Conservation (phyloP, 208 protist species). For the Naegleria lovaniensis region DNA sequence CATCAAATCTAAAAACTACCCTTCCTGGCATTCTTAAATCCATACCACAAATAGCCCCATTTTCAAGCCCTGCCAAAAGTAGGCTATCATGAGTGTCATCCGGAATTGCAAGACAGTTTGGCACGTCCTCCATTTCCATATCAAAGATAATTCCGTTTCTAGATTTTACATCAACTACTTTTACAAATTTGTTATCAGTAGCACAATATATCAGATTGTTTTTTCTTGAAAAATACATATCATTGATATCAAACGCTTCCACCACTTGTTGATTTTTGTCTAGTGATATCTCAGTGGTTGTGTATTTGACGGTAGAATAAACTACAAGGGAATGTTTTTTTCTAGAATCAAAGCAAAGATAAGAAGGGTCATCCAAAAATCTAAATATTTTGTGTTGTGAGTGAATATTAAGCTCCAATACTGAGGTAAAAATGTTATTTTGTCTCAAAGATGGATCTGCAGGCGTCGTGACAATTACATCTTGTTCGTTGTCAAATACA, state of each 20-base stretch:
- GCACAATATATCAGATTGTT: neutral
- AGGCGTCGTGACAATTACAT: neutral
- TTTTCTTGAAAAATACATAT: neutral
- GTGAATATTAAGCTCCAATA: neutral
- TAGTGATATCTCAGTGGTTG: neutral
- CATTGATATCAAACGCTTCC: neutral
- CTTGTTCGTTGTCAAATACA: neutral
- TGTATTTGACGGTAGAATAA: neutral
- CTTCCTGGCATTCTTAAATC: neutral
- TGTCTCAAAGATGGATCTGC: neutral
- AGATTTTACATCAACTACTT: neutral
- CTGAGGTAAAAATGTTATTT: neutral
- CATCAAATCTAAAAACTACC: neutral
- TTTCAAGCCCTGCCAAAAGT: neutral
- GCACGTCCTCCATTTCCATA: neutral
- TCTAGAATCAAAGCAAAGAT: neutral
- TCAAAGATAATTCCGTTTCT: neutral
- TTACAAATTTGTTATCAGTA: neutral
- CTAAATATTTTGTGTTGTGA: neutral
- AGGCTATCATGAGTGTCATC: neutral
- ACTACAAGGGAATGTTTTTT: neutral
- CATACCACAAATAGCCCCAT: neutral
- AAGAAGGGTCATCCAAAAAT: neutral
- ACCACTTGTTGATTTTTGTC: neutral
- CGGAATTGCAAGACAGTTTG: neutral